Base-by-base conservation (phyloP, 345 rosid genomes). In the Arabidopsis thaliana region DNA sequence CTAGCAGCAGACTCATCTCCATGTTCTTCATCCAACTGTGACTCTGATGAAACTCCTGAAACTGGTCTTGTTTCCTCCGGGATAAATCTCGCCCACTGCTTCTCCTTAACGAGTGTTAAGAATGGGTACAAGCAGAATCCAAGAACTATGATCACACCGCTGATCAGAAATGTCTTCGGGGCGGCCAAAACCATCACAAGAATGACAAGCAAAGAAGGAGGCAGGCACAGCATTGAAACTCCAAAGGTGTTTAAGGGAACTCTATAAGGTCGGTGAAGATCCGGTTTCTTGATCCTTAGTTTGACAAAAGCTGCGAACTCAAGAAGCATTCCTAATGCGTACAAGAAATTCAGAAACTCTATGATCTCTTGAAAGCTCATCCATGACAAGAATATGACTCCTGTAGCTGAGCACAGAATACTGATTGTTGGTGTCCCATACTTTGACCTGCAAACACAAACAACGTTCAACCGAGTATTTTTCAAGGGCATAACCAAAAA, bases 281-380 rank as follows among this genome's bases (percentile, higher is more conserved):
- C 89, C 0, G 97, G 92, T 72, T 86, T 94, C 82, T 87, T 85
- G 37, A 91, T 74, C 82, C 95, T 78, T 72, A 91, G 61, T 72
- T 60, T 88, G 69, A 94, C 83, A 77, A 94, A 91, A 46, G 98
- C 97, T 30, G 93, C 95, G 22, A 94, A 86, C 63, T 90, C 95
- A 0, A 94, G 88, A 71, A 94, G 93, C 98, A 90, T 94, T 61
- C 96, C 96, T 36, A 88, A 52, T 0, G 97, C 83, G 3, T 91
- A 94, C 53, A 94, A 78, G 85, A 93, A 93, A 80, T 93, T 89
- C 37, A 93, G 91, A 67, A 93, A 91, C 81, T 93, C 97, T 60
- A 93, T 60, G 59, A 93, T 93, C 81, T 93, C 96, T 73, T 91
- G 97, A 56, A 93, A 93, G 74, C 93, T 85, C 96, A 91, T 85